A percentile compares a stretch with the other conserved stretches of the same genome.
These are phyloP conservation scores for Begonia loranthoides DNA, from an alignment of 306 rosid species.

Conservation along the genomic window DNA sequence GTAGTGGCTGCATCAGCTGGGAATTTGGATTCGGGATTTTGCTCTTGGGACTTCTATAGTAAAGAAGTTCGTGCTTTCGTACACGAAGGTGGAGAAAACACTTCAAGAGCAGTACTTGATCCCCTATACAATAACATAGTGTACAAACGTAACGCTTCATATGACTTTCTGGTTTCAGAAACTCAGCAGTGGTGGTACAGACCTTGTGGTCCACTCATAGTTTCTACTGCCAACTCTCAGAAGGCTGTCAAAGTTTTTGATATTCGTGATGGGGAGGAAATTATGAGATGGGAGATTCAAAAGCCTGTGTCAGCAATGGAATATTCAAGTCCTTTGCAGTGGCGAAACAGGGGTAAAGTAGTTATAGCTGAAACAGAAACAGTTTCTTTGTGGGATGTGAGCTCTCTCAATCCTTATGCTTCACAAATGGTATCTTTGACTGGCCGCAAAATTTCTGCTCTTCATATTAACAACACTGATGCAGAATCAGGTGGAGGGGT, in stretches of 20 bases:
- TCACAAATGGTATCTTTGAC: conserved; percentile 34
- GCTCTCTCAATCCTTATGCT: conserved; percentile 54
- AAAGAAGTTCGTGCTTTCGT: conserved; percentile 63
- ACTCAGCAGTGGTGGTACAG: conserved; percentile 79
- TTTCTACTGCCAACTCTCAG: conserved; percentile 54
- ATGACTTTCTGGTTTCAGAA: conserved; percentile 33
- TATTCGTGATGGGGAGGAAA: conserved; percentile 80
- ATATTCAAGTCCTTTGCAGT: conserved; percentile 85
- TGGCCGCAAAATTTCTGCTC: conserved; percentile 62
- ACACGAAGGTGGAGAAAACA: conserved; percentile 32
- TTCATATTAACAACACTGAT: conserved; percentile 75
- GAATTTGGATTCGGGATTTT: conserved; percentile 82
- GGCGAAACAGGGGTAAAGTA: conserved; percentile 91
- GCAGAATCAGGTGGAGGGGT: conserved; percentile 96
- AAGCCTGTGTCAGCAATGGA: conserved; percentile 78
- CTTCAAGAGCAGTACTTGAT: conserved; percentile 64
- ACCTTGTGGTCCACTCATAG: conserved; percentile 83
- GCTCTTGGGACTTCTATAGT: conserved; percentile 91
- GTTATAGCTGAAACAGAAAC: conserved; percentile 76
- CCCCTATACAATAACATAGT: conserved; percentile 49
- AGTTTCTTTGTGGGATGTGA: conserved; percentile 86
- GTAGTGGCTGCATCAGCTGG: conserved; percentile 99
- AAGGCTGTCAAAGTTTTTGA: conserved; percentile 51
- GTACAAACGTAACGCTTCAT: conserved; percentile 40
- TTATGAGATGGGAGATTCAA: conserved; percentile 77